Percentiles rank a stretch among this genome's conserved stretches.
These are phyloP conservation scores for Sclerotinia minor DNA, from an alignment of 2,329 filamentous ascomycete species.

Conservation along the genomic window DNA sequence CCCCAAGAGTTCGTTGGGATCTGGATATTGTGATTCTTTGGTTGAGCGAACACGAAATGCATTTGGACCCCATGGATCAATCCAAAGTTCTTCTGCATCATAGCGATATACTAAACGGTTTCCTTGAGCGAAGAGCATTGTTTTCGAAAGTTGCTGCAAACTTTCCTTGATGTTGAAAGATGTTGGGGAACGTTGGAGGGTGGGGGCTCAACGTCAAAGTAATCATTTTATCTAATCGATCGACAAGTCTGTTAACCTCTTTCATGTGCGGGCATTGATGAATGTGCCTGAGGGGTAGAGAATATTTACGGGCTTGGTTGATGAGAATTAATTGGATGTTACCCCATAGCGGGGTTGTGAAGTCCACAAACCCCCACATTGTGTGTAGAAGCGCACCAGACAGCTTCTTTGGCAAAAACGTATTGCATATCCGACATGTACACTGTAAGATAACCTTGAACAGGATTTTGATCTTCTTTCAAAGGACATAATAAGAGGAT, in stretches of 20 bases:
- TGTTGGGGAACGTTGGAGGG: too few relatives aligned
- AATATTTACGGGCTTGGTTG: neutral
- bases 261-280: neutral
- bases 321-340: neutral
- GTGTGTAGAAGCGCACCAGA: slow-evolving; percentile 18
- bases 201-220: neutral
- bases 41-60: slow-evolving; percentile 51
- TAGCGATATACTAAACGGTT: slow-evolving; percentile 39
- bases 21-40: slow-evolving; percentile 42
- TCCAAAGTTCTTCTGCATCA: slow-evolving; percentile 50
- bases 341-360: slow-evolving; percentile 6
- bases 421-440: neutral
- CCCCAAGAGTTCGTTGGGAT: slow-evolving; percentile 47
- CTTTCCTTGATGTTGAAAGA: neutral
- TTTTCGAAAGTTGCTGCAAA: neutral
- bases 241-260: neutral
- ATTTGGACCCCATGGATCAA: slow-evolving; percentile 52
- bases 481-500: neutral
- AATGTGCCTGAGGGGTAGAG: too few relatives aligned
- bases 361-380: slow-evolving; percentile 12
- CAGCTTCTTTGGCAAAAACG: neutral
- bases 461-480: neutral
- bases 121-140: slow-evolving; percentile 36
- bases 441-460: neutral
- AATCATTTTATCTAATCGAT: too few relatives aligned